phyloP scores from a whole-genome alignment of 371 early-diverging fungal genomes.

The Rhizoclosmatium hyalinum region DNA sequence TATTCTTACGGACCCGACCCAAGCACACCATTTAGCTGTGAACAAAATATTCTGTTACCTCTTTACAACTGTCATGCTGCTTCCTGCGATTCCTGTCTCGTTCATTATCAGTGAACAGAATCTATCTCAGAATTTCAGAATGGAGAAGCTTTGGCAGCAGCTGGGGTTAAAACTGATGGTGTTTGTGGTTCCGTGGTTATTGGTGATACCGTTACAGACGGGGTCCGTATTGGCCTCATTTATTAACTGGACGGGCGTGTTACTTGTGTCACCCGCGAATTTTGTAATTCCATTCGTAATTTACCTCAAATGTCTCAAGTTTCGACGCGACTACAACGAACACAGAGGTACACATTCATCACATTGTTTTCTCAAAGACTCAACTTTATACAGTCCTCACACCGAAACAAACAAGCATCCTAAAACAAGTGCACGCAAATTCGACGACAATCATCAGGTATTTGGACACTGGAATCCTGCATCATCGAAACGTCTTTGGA shows the following conservation, averaged over 20 bases:
- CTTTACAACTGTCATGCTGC: conserved; percentile 74
- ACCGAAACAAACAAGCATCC: conserved; percentile 43
- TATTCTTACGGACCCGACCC: conserved; percentile 28
- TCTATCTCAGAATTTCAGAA: conserved; percentile 59
- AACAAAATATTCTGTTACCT: conserved; percentile 70
- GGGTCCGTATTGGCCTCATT: conserved; percentile 50
- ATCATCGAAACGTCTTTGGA: background rate
- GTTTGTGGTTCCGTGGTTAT: conserved; percentile 73
- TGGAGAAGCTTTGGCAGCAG: background rate
- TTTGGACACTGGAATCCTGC: conserved; percentile 27
- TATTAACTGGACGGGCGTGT: conserved; percentile 61
- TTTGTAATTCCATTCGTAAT: conserved; percentile 78
- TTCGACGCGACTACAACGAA: conserved; percentile 50
- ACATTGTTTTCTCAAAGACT: background rate
- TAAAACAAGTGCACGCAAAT: conserved; percentile 46
- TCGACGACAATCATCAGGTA: conserved; percentile 43
- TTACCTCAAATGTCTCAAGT: conserved; percentile 59
- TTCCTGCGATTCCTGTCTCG: conserved; percentile 79
- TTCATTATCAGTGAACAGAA: conserved; percentile 77
- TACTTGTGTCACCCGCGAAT: conserved; percentile 70
- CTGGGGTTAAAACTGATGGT: conserved; percentile 59
- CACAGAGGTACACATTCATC: conserved; percentile 34
- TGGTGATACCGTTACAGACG: conserved; percentile 64
- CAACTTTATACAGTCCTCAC: conserved; percentile 35
- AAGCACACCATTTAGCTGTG: conserved; percentile 37